Evolutionary conservation across 2,329 filamentous ascomycete species (phyloP).

Genomic region (Hypoxylon sp.): DNA sequence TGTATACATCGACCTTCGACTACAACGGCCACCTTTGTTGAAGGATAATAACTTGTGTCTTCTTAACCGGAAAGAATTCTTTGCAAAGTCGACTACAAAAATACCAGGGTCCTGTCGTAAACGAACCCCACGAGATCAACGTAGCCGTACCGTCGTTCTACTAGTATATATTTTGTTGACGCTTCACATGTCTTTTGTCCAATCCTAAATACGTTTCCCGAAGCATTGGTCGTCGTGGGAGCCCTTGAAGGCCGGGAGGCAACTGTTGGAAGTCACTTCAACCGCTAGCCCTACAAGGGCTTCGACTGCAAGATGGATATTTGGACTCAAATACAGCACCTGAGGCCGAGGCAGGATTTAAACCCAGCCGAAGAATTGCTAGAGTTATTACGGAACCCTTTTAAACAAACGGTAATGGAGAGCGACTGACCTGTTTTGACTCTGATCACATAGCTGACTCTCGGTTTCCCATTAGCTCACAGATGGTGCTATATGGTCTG

Average conservation of each 20-base stretch:
- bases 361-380: conserved; percentile 62
- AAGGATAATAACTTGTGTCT: conserved; percentile 24
- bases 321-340: conserved; percentile 30
- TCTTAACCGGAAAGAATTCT: conserved; percentile 21
- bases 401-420: conserved; percentile 61
- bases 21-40: conserved; percentile 38
- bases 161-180: conserved; percentile 12
- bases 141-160: conserved; percentile 2
- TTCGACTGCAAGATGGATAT: conserved; percentile 41
- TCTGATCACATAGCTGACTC: conserved; percentile 17
- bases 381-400: conserved; percentile 66
- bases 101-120: not conserved
- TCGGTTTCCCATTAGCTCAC: conserved; percentile 56
- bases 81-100: conserved; percentile 17
- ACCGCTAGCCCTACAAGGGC: conserved; percentile 40
- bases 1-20: conserved; percentile 29
- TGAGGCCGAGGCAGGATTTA: conserved; percentile 41
- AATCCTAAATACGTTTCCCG: conserved; percentile 10
- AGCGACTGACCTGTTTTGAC: conserved; percentile 1
- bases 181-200: conserved; percentile 25
- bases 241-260: conserved; percentile 14
- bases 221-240: conserved; percentile 10
- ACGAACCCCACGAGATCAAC: conserved; percentile 8
- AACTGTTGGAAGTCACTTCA: conserved; percentile 20
- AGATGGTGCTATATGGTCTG: conserved; percentile 78